A percentile compares a stretch with the other conserved stretches of the same genome.
Evolutionary conservation across 2,329 filamentous ascomycete genomes (phyloP).

Genomic region (Alternaria angustiovoidea): DNA sequence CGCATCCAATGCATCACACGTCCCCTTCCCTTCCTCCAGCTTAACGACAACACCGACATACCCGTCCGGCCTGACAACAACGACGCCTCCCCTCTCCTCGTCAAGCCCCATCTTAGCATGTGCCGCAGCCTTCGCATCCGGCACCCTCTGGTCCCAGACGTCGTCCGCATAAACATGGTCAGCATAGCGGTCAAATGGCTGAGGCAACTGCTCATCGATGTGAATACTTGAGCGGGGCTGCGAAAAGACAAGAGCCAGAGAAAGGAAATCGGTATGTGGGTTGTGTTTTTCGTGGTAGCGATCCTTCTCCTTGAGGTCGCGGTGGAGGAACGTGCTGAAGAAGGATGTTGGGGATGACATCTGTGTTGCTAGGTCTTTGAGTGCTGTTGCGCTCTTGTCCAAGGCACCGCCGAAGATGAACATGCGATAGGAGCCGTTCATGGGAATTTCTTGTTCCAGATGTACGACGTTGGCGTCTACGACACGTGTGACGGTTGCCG

Average conservation of each 20-base stretch:
- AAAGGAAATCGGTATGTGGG: slow-evolving; percentile 84
- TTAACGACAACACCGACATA: slow-evolving; percentile 81
- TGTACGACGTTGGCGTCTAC: slow-evolving; percentile 90
- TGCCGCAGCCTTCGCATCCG: slow-evolving; percentile 74
- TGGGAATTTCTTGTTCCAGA: slow-evolving; percentile 86
- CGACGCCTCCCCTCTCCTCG: slow-evolving; percentile 75
- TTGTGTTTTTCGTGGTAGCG: slow-evolving; percentile 80
- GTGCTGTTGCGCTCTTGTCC: slow-evolving; percentile 64
- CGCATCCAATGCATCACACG: slow-evolving; percentile 81
- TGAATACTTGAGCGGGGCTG: slow-evolving; percentile 73
- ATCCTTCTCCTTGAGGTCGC: slow-evolving; percentile 62
- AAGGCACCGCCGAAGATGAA: slow-evolving; percentile 84
- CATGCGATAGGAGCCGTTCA: slow-evolving; percentile 87
- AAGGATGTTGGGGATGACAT: slow-evolving; percentile 75
- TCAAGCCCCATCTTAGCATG: slow-evolving; percentile 88
- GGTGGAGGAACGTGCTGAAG: slow-evolving; percentile 70
- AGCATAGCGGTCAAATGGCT: slow-evolving; percentile 75
- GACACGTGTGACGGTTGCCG: slow-evolving; percentile 83
- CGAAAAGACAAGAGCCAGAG: slow-evolving; percentile 78
- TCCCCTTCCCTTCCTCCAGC: slow-evolving; percentile 78
- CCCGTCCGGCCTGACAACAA: slow-evolving; percentile 86
- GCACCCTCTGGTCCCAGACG: slow-evolving; percentile 73
- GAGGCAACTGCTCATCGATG: slow-evolving; percentile 74
- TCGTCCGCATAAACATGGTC: slow-evolving; percentile 90
- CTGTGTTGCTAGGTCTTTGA: slow-evolving; percentile 73